Evolutionary conservation across 352 stramenopile species (phyloP).

Genomic region (Phytopythium chamaehyphon): DNA sequence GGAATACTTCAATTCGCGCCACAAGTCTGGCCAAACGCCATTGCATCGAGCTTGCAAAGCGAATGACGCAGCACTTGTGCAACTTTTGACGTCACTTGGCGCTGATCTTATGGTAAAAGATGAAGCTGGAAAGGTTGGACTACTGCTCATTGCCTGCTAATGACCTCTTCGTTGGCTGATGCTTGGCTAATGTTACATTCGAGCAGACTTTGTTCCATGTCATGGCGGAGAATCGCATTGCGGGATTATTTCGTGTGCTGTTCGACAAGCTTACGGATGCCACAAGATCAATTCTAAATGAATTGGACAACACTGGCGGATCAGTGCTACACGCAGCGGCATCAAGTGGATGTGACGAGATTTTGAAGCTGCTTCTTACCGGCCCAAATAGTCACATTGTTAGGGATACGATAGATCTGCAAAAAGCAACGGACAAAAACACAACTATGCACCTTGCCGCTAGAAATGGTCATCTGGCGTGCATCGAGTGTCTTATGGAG

Average conservation of each 20-base stretch:
- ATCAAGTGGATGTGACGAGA: constrained; percentile 30
- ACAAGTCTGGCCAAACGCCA: constrained; percentile 45
- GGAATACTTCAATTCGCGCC: constrained; percentile 35
- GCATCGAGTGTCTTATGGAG: constrained; percentile 30
- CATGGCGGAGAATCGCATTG: constrained; percentile 31
- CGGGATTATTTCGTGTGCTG: constrained; percentile 38
- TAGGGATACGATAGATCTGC: constrained; percentile 26
- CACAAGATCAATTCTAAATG: constrained; percentile 18
- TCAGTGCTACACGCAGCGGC: constrained; percentile 50
- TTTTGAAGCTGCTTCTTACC: constrained; percentile 24
- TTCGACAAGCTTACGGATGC: constrained; percentile 14
- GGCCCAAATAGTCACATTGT: constrained; percentile 10
- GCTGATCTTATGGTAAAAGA: constrained; percentile 33
- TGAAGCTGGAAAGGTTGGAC: constrained; percentile 24
- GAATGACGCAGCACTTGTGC: constrained; percentile 35
- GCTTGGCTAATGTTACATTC: neutral
- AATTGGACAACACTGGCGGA: constrained; percentile 27
- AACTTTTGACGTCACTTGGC: constrained; percentile 33
- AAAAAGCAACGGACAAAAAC: constrained; percentile 27
- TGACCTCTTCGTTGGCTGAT: neutral
- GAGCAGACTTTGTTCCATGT: constrained; percentile 42
- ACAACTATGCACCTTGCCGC: constrained; percentile 51
- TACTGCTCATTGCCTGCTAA: neutral
- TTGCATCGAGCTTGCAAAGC: constrained; percentile 51
- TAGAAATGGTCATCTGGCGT: constrained; percentile 34